phyloP scores from a whole-genome alignment of 305 asterid genomes.

The Solanum hybrid region DNA sequence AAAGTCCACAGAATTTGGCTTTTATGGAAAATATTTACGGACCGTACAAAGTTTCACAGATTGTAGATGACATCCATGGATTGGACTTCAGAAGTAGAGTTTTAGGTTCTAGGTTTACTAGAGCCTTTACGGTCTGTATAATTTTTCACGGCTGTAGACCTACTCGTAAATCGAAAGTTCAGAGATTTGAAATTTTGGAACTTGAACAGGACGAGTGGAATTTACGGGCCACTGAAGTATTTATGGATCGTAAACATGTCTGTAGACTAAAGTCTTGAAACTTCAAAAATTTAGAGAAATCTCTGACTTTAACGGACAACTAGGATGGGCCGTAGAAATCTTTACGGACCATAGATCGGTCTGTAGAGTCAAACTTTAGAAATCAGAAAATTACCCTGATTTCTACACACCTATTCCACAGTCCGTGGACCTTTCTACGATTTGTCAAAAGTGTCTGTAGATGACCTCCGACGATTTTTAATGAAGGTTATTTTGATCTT shows the following conservation, averaged over 20 bases:
- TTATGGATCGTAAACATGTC: not conserved
- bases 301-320: not conserved
- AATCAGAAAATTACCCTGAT: not conserved
- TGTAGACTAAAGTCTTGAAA: not conserved
- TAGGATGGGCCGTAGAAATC: not conserved
- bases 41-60: not conserved
- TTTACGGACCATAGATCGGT: not conserved
- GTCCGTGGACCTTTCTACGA: not conserved
- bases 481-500: not conserved
- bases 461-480: not conserved
- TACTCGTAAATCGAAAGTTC: not conserved
- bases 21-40: not conserved
- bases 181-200: not conserved
- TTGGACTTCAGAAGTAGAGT: not conserved
- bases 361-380: not conserved
- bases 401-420: not conserved
- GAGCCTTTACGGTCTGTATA: not conserved
- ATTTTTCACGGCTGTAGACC: not conserved
- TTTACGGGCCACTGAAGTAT: not conserved
- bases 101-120: not conserved
- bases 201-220: not conserved
- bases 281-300: not conserved
- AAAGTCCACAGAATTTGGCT: not conserved
- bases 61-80: not conserved
- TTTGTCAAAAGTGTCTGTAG: too few relatives aligned